These are phyloP conservation scores for Ceratocystis huliohia DNA, from an alignment of 2,329 filamentous ascomycete genomes.

Conservation along the genomic window DNA sequence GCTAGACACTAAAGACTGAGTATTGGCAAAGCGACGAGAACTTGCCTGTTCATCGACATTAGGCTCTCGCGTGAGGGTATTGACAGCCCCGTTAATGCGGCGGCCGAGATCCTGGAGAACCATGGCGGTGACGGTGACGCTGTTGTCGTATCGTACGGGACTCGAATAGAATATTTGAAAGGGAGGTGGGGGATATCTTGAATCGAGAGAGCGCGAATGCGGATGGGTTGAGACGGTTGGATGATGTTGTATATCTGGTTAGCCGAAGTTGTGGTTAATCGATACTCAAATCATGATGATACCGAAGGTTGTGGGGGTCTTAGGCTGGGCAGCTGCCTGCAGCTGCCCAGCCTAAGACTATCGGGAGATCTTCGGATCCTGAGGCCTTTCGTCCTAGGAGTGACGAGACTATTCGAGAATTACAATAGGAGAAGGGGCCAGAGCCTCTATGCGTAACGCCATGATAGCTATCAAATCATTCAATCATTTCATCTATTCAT, in stretches of 20 bases:
- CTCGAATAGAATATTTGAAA: no score
- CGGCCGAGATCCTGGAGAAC: constrained; percentile 97
- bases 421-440: not conserved
- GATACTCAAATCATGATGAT: not conserved
- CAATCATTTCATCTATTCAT: no score
- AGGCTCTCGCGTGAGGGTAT: constrained; percentile 77
- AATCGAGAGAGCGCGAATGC: not conserved
- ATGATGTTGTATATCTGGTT: no score
- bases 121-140: constrained; percentile 41
- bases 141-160: no score
- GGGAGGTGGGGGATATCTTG: not conserved
- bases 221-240: not conserved
- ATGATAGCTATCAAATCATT: no score
- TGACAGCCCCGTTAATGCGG: constrained; percentile 94
- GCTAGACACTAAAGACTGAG: not conserved
- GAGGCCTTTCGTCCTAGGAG: not conserved
- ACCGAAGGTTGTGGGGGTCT: not conserved
- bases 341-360: not conserved
- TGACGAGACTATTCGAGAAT: not conserved
- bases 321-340: not conserved
- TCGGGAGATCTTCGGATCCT: not conserved
- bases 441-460: not conserved
- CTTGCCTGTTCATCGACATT: constrained; percentile 90
- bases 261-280: not conserved
- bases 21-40: not conserved